These are phyloP conservation scores for Mycena haematopus DNA, from an alignment of 768 basidiomycete species.

Conservation along the genomic window DNA sequence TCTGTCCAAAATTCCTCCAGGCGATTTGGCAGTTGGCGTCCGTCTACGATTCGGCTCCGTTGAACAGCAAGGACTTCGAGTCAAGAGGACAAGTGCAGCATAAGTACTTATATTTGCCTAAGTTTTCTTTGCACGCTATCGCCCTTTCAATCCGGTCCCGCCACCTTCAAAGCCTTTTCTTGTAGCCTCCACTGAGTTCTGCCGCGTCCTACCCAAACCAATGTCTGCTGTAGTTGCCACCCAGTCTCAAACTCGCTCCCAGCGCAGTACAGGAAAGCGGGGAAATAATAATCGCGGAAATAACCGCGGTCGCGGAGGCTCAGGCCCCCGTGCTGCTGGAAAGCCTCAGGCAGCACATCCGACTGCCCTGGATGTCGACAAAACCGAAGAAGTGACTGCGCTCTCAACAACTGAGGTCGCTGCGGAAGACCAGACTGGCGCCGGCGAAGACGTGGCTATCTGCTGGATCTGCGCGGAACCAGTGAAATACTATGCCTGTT, in stretches of 20 bases:
- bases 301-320: conserved; percentile 12
- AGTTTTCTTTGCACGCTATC: too few relatives aligned
- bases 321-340: conserved; percentile 1
- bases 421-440: neutral
- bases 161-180: neutral
- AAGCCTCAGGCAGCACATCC: conserved; percentile 2
- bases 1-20: too few relatives aligned
- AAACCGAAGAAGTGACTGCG: neutral
- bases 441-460: conserved; percentile 45
- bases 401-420: neutral
- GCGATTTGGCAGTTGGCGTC: too few relatives aligned
- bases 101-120: too few relatives aligned
- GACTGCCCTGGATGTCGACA: neutral
- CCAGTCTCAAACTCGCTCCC: conserved; percentile 18
- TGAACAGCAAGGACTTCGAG: too few relatives aligned
- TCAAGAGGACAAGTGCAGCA: too few relatives aligned
- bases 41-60: too few relatives aligned
- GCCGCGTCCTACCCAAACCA: neutral
- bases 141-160: too few relatives aligned
- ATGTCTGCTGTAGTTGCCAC: conserved; percentile 19
- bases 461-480: conserved; percentile 98
- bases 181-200: neutral
- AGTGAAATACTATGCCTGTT: conserved; percentile 87
- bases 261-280: conserved; percentile 21
- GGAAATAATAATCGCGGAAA: conserved; percentile 23